phyloP scores from a whole-genome alignment of 164 flowering plant genomes.

The Aristolochia fimbriata region DNA sequence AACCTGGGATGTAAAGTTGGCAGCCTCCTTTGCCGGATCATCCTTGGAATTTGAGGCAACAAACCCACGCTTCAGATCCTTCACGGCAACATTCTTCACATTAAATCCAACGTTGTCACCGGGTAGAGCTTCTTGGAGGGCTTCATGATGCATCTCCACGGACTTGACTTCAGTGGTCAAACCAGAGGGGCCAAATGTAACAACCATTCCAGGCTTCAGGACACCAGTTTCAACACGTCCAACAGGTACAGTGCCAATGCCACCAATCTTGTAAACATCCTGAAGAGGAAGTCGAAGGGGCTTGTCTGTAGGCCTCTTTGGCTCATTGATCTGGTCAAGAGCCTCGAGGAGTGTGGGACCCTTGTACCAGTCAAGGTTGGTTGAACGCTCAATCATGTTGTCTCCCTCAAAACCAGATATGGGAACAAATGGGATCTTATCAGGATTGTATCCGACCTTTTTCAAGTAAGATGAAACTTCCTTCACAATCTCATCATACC shows the following conservation, averaged over 20 bases:
- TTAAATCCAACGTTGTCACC: constrained; percentile 12
- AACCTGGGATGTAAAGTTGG: constrained; percentile 21
- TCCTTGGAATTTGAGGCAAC: constrained; percentile 21
- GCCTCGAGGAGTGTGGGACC: constrained; percentile 16
- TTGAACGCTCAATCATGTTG: constrained; percentile 16
- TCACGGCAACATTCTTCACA: constrained; percentile 10
- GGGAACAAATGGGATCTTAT: constrained; percentile 16
- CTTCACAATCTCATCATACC: constrained; percentile 15
- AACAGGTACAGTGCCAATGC: constrained; percentile 20
- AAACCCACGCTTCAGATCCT: constrained; percentile 19
- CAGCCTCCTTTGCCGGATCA: constrained; percentile 19
- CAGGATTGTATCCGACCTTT: constrained; percentile 18
- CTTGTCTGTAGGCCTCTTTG: constrained; percentile 15
- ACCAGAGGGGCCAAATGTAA: constrained; percentile 16
- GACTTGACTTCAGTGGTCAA: constrained; percentile 22
- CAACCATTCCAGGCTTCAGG: constrained; percentile 15
- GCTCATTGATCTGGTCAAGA: constrained; percentile 12
- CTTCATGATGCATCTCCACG: constrained; percentile 21
- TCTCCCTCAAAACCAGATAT: constrained; percentile 18
- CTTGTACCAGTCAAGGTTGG: constrained; percentile 19
- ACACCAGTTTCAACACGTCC: constrained; percentile 14
- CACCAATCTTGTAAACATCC: constrained; percentile 16
- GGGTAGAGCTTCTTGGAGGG: constrained; percentile 10
- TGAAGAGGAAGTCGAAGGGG: constrained; percentile 16
- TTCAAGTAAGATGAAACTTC: constrained; percentile 19